Conservation (phyloP, 2,329 filamentous ascomycete genomes). For the Byssothecium circinans region DNA sequence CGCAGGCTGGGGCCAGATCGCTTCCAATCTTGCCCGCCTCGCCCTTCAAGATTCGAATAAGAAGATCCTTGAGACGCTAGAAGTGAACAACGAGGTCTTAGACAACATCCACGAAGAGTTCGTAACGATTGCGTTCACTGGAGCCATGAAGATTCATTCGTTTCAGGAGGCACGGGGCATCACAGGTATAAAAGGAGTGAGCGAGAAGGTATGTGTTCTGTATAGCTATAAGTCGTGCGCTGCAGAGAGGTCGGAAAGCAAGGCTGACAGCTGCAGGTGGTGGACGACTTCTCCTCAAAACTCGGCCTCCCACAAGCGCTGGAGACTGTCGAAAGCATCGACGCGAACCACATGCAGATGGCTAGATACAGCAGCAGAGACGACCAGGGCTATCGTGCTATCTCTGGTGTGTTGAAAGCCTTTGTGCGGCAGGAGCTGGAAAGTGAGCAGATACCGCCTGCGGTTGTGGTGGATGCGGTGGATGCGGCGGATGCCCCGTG, state of each 20-base stretch:
- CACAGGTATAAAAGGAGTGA: constrained; percentile 40
- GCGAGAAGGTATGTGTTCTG: constrained; percentile 33
- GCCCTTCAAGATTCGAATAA: constrained; percentile 43
- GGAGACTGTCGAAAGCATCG: constrained; percentile 45
- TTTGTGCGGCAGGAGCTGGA: constrained; percentile 18
- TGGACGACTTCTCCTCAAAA: constrained; percentile 46
- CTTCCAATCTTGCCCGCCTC: constrained; percentile 35
- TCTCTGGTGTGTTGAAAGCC: constrained; percentile 31
- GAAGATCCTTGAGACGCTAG: constrained; percentile 32
- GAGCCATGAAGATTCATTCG: constrained; percentile 41
- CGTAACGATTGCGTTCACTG: constrained; percentile 20
- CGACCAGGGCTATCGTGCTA: constrained; percentile 36
- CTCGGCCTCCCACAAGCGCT: constrained; percentile 36
- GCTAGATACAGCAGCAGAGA: constrained; percentile 31
- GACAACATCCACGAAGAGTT: constrained; percentile 45
- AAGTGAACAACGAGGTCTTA: constrained; percentile 41
- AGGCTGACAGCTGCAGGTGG: constrained; percentile 33
- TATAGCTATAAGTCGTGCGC: neutral
- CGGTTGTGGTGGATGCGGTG: neutral
- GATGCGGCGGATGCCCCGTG: constrained; percentile 2
- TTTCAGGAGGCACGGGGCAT: constrained; percentile 35
- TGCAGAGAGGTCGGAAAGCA: neutral
- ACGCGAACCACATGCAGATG: constrained; percentile 48
- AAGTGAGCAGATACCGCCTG: constrained; percentile 2
- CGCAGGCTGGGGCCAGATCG: constrained; percentile 40